phyloP scores from a whole-genome alignment of 768 basidiomycete species.

The Clathrus columnatus region DNA sequence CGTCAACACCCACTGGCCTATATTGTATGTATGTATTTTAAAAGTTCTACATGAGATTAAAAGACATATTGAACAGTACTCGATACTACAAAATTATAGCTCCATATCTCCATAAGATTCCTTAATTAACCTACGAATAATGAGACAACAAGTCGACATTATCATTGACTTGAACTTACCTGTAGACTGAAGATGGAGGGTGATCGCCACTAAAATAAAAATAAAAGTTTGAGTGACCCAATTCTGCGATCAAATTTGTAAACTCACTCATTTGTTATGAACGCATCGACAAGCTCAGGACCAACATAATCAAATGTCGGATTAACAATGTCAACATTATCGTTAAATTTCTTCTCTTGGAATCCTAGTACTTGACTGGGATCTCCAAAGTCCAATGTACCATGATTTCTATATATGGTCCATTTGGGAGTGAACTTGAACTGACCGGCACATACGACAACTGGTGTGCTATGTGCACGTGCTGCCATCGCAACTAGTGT shows the following conservation, averaged over 20 bases:
- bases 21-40: no score
- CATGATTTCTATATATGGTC: constrained; percentile 82
- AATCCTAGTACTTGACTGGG: constrained; percentile 60
- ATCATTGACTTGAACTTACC: constrained; percentile 33
- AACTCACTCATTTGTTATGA: constrained; percentile 93
- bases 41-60: no score
- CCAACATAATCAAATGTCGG: constrained; percentile 96
- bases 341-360: constrained; percentile 68
- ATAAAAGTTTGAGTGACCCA: not conserved
- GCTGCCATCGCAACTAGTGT: constrained; percentile 82
- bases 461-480: constrained; percentile 80
- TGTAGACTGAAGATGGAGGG: constrained; percentile 88
- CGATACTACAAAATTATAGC: constrained; percentile 1
- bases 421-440: constrained; percentile 92
- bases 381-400: constrained; percentile 70
- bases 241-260: not conserved
- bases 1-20: no score
- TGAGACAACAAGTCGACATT: constrained; percentile 5
- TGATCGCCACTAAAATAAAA: constrained; percentile 71
- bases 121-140: constrained; percentile 58
- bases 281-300: constrained; percentile 86
- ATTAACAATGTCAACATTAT: constrained; percentile 87
- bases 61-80: no score
- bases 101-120: constrained; percentile 96
- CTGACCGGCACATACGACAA: constrained; percentile 90